Conservation (phyloP, 768 basidiomycete genomes). For the Pulveroboletus sp. region DNA sequence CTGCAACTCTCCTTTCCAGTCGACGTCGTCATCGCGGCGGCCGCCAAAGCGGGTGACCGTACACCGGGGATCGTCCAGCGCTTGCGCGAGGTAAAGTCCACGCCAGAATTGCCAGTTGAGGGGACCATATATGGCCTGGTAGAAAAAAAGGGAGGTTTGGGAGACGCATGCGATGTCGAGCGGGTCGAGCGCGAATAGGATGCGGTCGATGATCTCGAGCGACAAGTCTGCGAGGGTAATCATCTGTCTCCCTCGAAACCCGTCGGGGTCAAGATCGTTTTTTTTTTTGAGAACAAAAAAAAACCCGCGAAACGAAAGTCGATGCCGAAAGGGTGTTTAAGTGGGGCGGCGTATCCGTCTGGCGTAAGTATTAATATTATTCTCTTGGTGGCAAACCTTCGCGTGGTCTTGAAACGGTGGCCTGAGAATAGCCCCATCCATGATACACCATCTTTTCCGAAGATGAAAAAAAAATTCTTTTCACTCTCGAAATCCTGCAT, state of each 20-base stretch:
- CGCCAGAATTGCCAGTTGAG: constrained; percentile 50
- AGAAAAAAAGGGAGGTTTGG: constrained; percentile 44
- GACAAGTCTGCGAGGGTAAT: constrained; percentile 41
- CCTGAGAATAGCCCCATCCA: neutral
- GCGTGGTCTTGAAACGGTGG: constrained; percentile 13
- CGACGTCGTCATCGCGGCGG: constrained; percentile 24
- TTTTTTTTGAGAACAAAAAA: too few species aligned
- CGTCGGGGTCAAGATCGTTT: neutral
- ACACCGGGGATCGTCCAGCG: constrained; percentile 60
- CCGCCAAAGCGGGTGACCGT: constrained; percentile 37
- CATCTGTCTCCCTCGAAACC: constrained; percentile 1
- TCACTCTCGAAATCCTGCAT: constrained; percentile 6
- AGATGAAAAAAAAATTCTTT: constrained; percentile 24
- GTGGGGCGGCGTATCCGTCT: too few species aligned
- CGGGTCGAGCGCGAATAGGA: constrained; percentile 56
- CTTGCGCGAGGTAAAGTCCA: constrained; percentile 54
- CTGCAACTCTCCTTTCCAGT: constrained; percentile 55
- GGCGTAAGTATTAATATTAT: too few species aligned
- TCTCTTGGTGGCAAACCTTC: neutral
- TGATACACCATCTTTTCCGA: neutral
- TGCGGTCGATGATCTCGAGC: constrained; percentile 54
- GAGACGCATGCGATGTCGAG: constrained; percentile 51
- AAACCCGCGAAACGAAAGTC: too few species aligned
- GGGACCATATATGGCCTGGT: constrained; percentile 45
- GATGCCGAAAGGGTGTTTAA: too few species aligned